A percentile compares a stretch with the other conserved stretches of the same genome.
Evolutionary conservation across 176 grass and related monocot genomes (phyloP).

Genomic region (Musa acuminata): DNA sequence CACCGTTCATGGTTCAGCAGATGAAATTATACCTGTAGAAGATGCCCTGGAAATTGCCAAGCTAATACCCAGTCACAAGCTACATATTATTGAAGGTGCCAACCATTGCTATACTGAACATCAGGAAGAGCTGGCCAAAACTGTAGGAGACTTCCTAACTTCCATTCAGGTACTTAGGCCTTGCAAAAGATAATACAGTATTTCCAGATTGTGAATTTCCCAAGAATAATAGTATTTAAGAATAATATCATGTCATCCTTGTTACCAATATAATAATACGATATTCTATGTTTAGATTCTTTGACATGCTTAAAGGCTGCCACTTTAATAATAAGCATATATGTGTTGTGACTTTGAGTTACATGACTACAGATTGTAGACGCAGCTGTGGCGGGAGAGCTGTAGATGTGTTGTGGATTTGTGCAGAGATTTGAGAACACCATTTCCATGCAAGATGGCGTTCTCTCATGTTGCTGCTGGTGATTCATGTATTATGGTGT

Average conservation of each 20-base stretch:
- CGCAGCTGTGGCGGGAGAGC: background rate
- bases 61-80: slow-evolving; percentile 10
- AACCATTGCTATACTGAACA: slow-evolving; percentile 1
- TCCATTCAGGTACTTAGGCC: slow-evolving; percentile 8
- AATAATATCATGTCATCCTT: too few species aligned
- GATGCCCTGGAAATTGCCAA: slow-evolving; percentile 7
- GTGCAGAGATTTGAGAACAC: background rate
- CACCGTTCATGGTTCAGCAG: slow-evolving; percentile 16
- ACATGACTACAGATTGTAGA: background rate
- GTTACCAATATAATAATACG: too few species aligned
- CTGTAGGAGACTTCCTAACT: slow-evolving; percentile 6
- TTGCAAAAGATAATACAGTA: background rate
- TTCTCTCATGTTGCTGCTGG: too few species aligned
- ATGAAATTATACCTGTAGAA: slow-evolving; percentile 16
- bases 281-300: background rate
- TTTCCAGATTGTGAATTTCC: background rate
- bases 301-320: background rate
- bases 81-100: slow-evolving; percentile 15
- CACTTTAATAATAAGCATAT: background rate
- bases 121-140: slow-evolving; percentile 6
- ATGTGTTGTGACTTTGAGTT: background rate
- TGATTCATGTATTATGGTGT: too few species aligned
- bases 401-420: background rate
- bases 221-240: background rate
- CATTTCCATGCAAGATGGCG: too few species aligned